A percentile compares a stretch with the other conserved stretches of the same genome.
phyloP scores from a whole-genome alignment of 177 flowering plant species.

The Vitis hybrid region DNA sequence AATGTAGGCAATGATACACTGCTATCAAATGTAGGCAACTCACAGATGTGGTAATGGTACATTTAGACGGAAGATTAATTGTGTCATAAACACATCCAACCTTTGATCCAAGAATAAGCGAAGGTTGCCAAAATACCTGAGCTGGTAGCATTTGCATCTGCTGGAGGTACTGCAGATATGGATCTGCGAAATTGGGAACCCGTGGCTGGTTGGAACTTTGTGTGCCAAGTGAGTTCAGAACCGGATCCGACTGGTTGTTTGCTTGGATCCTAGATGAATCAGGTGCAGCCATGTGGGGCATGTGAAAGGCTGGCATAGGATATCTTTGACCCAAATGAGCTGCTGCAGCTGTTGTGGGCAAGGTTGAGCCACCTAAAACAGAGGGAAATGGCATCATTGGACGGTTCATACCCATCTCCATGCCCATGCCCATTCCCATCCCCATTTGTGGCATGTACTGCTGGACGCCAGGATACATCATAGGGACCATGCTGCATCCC shows the following conservation, averaged over 20 bases:
- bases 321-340: slow-evolving; percentile 57
- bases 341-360: slow-evolving; percentile 47
- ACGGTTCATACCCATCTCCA: slow-evolving; percentile 60
- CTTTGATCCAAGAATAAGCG: not conserved
- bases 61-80: not conserved
- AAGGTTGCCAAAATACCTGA: slow-evolving; percentile 33
- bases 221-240: slow-evolving; percentile 26
- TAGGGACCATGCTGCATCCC: slow-evolving; percentile 87
- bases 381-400: slow-evolving; percentile 76
- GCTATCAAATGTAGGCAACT: too few species aligned
- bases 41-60: not conserved
- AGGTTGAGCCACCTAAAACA: slow-evolving; percentile 43
- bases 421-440: slow-evolving; percentile 69
- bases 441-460: slow-evolving; percentile 76
- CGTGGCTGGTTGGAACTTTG: slow-evolving; percentile 37
- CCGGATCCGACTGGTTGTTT: slow-evolving; percentile 36
- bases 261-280: slow-evolving; percentile 45
- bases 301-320: slow-evolving; percentile 57
- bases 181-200: slow-evolving; percentile 42
- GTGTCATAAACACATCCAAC: not conserved
- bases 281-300: slow-evolving; percentile 42
- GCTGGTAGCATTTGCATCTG: slow-evolving; percentile 43
- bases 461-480: slow-evolving; percentile 86
- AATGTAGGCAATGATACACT: too few species aligned
- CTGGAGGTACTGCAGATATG: slow-evolving; percentile 60